Evolutionary conservation across 106 monocot species (phyloP).

Genomic region (Dendrobium huoshanense): DNA sequence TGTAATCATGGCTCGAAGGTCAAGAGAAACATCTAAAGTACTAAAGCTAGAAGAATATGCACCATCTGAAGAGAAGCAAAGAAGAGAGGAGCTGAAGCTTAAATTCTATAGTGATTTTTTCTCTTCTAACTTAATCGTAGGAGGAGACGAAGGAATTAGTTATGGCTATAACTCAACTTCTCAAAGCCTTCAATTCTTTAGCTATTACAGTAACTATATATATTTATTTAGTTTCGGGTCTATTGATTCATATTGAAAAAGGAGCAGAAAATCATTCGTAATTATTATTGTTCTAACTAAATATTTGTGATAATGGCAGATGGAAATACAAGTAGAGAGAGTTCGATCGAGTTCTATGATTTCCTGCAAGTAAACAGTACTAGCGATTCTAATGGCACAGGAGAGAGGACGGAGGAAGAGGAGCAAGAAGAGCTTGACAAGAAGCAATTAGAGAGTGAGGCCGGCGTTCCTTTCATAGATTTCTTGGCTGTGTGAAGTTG

Average conservation of each 20-base stretch:
- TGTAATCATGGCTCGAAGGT: conserved; percentile 40
- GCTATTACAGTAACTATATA: background rate
- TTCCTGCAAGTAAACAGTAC: conserved; percentile 28
- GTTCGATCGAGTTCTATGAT: conserved; percentile 33
- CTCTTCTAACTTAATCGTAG: no score
- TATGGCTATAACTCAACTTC: no score
- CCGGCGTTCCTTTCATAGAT: conserved; percentile 29
- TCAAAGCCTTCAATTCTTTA: background rate
- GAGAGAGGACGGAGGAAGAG: background rate
- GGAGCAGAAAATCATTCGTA: no score
- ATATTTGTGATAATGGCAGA: conserved; percentile 6
- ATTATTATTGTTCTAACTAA: no score
- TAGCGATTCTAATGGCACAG: background rate
- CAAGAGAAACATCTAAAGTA: conserved; percentile 9
- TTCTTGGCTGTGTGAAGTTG: conserved; percentile 26
- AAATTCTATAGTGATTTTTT: no score
- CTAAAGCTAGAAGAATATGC: no score
- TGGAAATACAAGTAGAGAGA: conserved; percentile 2
- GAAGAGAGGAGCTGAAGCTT: no score
- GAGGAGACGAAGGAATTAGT: no score
- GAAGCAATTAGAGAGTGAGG: background rate
- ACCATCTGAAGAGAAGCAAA: no score
- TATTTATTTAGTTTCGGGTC: no score
- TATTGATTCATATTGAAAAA: no score
- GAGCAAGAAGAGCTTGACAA: background rate